Evolutionary conservation across 352 stramenopile species (phyloP).

Genomic region (Pythium myriotylum): DNA sequence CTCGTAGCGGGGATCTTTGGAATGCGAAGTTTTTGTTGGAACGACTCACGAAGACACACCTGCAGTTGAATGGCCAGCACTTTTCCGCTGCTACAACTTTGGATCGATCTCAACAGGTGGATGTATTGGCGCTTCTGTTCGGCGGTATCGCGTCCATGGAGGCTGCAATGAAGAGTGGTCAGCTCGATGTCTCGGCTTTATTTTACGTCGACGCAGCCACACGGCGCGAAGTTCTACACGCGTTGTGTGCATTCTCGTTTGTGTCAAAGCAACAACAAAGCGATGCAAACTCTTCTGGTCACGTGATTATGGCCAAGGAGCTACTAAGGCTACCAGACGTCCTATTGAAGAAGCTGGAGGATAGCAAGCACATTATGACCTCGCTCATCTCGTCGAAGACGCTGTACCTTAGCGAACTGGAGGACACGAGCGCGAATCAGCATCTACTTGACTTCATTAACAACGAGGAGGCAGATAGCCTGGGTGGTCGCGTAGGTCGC

Average conservation of each 20-base stretch:
- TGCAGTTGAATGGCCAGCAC: slow-evolving; percentile 25
- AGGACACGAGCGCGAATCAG: slow-evolving; percentile 35
- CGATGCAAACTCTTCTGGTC: slow-evolving; percentile 12
- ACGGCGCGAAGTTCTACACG: slow-evolving; percentile 75
- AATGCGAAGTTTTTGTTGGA: slow-evolving; percentile 72
- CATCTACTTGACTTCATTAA: slow-evolving; percentile 38
- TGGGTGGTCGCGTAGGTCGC: slow-evolving; percentile 26
- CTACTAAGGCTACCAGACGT: slow-evolving; percentile 64
- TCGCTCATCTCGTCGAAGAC: slow-evolving; percentile 67
- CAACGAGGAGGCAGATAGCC: slow-evolving; percentile 34
- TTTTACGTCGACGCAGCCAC: slow-evolving; percentile 72
- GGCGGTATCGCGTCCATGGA: slow-evolving; percentile 75
- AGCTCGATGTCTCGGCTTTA: slow-evolving; percentile 71
- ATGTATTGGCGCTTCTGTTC: slow-evolving; percentile 78
- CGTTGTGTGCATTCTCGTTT: slow-evolving; percentile 82
- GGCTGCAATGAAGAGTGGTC: slow-evolving; percentile 75
- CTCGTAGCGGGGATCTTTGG: slow-evolving; percentile 63
- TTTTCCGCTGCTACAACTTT: slow-evolving; percentile 26
- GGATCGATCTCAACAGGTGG: slow-evolving; percentile 37
- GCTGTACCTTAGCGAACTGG: slow-evolving; percentile 65
- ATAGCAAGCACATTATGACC: slow-evolving; percentile 55
- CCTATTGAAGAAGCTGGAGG: slow-evolving; percentile 62
- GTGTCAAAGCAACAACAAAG: slow-evolving; percentile 42
- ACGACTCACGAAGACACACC: slow-evolving; percentile 46
- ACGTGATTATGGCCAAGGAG: slow-evolving; percentile 66